These are phyloP conservation scores for Reutealis trisperma DNA, from an alignment of 345 rosid species.

Conservation along the genomic window DNA sequence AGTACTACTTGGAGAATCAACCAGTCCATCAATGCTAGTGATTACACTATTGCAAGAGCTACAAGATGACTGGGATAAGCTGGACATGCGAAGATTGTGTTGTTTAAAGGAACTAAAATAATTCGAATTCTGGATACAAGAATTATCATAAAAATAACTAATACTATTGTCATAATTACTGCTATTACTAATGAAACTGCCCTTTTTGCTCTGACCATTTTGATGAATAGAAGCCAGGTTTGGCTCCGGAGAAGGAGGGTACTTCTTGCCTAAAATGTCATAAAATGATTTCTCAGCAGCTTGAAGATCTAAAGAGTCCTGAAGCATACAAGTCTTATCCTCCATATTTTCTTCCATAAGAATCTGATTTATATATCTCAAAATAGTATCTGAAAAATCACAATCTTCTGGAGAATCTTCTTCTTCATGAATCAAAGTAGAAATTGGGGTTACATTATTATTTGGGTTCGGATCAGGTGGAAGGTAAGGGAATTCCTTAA, in stretches of 20 bases:
- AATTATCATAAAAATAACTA: constrained; percentile 27
- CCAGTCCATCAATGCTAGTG: constrained; percentile 44
- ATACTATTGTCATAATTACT: constrained; percentile 11
- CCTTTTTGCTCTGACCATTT: not conserved
- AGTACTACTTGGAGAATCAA: constrained; percentile 52
- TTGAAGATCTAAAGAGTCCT: constrained; percentile 67
- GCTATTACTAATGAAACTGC: constrained; percentile 30
- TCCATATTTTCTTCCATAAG: constrained; percentile 79
- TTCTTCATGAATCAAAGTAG: constrained; percentile 34
- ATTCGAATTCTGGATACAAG: constrained; percentile 29
- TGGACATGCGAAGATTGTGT: constrained; percentile 28
- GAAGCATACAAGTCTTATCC: constrained; percentile 59
- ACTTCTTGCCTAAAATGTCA: constrained; percentile 58
- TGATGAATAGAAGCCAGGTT: constrained; percentile 20
- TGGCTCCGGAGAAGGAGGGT: constrained; percentile 57
- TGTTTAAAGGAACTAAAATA: constrained; percentile 37
- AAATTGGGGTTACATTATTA: constrained; percentile 8
- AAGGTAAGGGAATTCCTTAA: constrained; percentile 36
- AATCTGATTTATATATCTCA: constrained; percentile 66
- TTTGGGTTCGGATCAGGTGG: constrained; percentile 26
- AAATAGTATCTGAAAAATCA: constrained; percentile 57
- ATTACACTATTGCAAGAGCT: constrained; percentile 47
- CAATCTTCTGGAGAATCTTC: constrained; percentile 54
- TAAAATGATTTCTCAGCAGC: constrained; percentile 72
- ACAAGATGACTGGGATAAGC: constrained; percentile 47